Evolutionary conservation across 768 basidiomycete genomes (phyloP).

Genomic region (Boletus bicolor): DNA sequence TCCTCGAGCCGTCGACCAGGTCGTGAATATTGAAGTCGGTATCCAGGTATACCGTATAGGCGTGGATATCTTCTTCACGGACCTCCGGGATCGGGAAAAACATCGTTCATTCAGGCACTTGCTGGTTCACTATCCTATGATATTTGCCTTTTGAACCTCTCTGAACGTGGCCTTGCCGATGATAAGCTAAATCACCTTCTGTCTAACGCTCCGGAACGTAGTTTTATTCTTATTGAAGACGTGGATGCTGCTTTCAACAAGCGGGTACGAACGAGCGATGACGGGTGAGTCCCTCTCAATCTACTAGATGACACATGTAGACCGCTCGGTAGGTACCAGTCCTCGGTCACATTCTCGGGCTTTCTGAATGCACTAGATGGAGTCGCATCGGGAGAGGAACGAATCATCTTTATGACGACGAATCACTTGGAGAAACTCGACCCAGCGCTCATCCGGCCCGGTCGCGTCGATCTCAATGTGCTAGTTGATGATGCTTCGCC

Average conservation of each 20-base stretch:
- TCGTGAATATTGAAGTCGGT: slow-evolving; percentile 4
- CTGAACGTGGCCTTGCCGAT: slow-evolving; percentile 92
- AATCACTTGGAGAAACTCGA: slow-evolving; percentile 90
- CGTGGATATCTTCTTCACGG: slow-evolving; percentile 94
- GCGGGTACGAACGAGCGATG: slow-evolving; percentile 84
- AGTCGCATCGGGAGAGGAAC: slow-evolving; percentile 94
- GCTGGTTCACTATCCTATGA: slow-evolving; percentile 92
- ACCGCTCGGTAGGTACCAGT: slow-evolving; percentile 67
- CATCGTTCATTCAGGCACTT: slow-evolving; percentile 96
- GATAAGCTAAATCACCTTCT: slow-evolving; percentile 94
- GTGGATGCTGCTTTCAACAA: slow-evolving; percentile 97
- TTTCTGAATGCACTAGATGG: slow-evolving; percentile 96
- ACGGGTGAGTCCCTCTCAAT: slow-evolving; percentile 61
- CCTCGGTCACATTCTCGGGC: slow-evolving; percentile 95
- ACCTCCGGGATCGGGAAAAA: slow-evolving; percentile 97
- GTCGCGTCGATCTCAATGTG: slow-evolving; percentile 85
- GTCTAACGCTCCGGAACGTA: slow-evolving; percentile 89
- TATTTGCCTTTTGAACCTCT: slow-evolving; percentile 93
- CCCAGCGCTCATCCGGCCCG: slow-evolving; percentile 92
- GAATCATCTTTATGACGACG: slow-evolving; percentile 99
- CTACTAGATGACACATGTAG: slow-evolving; percentile 10
- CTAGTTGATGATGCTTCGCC: slow-evolving; percentile 85
- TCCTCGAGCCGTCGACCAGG: neutral
- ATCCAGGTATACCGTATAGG: slow-evolving; percentile 90
- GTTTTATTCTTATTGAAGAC: slow-evolving; percentile 95